These are phyloP conservation scores for Skeletonema costatum DNA, from an alignment of 108 stramenopile species.

Conservation along the genomic window DNA sequence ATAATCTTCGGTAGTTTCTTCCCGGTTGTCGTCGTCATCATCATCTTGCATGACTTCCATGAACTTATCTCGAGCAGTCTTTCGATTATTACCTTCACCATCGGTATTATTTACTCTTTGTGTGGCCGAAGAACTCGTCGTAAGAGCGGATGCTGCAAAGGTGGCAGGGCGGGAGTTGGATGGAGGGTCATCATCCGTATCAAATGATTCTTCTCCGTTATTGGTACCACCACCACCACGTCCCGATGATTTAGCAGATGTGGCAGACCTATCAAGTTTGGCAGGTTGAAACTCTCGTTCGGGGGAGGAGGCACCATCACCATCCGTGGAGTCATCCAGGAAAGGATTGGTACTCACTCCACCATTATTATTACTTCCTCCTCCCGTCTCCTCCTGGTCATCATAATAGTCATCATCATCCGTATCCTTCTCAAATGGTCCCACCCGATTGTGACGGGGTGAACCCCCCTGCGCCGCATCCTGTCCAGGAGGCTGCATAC, in stretches of 20 bases:
- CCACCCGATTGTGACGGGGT: neutral
- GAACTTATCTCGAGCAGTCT: neutral
- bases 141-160: neutral
- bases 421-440: neutral
- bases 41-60: neutral
- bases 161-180: neutral
- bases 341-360: neutral
- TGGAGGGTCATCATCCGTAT: neutral
- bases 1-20: neutral
- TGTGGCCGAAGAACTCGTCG: neutral
- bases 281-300: neutral
- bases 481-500: neutral
- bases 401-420: neutral
- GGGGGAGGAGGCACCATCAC: neutral
- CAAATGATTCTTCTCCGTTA: neutral
- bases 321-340: neutral
- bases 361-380: neutral
- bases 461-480: neutral
- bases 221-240: no score
- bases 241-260: neutral
- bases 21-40: neutral
- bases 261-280: neutral
- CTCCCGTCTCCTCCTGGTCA: neutral
- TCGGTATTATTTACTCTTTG: neutral
- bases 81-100: neutral